Conservation (phyloP, 805 yeast genomes). For the Candida michaelii region DNA sequence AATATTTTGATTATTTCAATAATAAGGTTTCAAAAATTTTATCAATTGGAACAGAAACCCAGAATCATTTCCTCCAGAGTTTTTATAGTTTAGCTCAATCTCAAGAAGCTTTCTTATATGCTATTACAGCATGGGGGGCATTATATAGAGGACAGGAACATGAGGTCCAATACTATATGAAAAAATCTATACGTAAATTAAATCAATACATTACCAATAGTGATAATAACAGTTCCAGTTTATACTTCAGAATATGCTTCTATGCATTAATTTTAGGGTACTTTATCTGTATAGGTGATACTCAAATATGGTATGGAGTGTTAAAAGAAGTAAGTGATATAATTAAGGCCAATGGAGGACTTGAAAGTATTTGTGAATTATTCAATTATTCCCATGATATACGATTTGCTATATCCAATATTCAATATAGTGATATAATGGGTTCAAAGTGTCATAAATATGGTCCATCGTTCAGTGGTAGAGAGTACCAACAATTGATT, state of each 20-base stretch:
- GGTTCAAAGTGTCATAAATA: conserved; percentile 15
- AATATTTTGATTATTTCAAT: conserved; percentile 20
- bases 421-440: conserved; percentile 23
- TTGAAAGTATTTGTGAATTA: conserved; percentile 13
- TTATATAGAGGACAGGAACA: conserved; percentile 16
- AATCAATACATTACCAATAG: conserved; percentile 7
- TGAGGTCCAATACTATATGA: conserved; percentile 12
- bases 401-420: conserved; percentile 20
- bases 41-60: conserved; percentile 18
- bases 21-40: conserved; percentile 18
- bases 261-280: conserved; percentile 7
- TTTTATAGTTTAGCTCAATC: conserved; percentile 19
- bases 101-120: conserved; percentile 23
- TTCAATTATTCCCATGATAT: conserved; percentile 21
- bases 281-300: conserved; percentile 22
- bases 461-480: conserved; percentile 18
- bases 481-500: conserved; percentile 15
- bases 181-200: conserved; percentile 9
- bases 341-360: conserved; percentile 17
- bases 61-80: conserved; percentile 26
- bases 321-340: conserved; percentile 4
- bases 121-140: conserved; percentile 32
- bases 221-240: not conserved
- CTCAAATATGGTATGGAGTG: conserved; percentile 15
- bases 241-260: conserved; percentile 12